Base-by-base conservation (phyloP, 208 protist genomes). In the Wallacemonas collosoma region DNA sequence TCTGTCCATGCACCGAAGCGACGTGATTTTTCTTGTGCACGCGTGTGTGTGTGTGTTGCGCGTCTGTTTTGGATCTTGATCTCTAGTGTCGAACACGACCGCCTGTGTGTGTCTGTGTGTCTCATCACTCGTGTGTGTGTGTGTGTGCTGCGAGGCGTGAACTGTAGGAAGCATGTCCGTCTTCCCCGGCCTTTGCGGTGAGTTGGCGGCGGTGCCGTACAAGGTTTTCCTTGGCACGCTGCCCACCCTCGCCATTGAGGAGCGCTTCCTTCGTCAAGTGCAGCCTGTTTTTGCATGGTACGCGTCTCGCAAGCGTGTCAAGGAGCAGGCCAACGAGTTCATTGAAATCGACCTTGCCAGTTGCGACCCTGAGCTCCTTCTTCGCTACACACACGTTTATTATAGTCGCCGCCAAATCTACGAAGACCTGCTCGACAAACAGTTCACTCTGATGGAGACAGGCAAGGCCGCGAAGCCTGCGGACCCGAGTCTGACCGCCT, bases 311-410 rank as follows among this genome's bases (percentile, higher is more conserved):
- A 93, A 92, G 76, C 88, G 85, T 35, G 86, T 97, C 47, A 93
- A 91, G 76, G 89, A 97, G 81, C 90, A 95, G 74, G 89, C 87
- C 47, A 97, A 87, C 68, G 87, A 94, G 69, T 97, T 93, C 66
- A 82, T 97, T 38, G 93, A 97, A 70, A 83, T 97, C 67, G 93
- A 97, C 68, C 77, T 95, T 39, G 88, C 87, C 64, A 86, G 87
- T 45, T 93, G 86, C 67, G 93, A 97, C 58, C 73, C 90, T 6
- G 89, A 97, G 75, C 73, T 97, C 53, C 64, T 97, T 50, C 67
- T 95, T 36, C 89, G 93, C 38, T 97, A 97, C 83, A 88, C 81
- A 9, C 89, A 94, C 70, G 87, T 97, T 4, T 91, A 93, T 77
- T 97, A 92, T 68, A 82, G 85, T 6, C 84, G 93, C 6, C 86